Evolutionary conservation across 495 filamentous ascomycete species (phyloP).

Genomic region (Mytilinidion resinicola): DNA sequence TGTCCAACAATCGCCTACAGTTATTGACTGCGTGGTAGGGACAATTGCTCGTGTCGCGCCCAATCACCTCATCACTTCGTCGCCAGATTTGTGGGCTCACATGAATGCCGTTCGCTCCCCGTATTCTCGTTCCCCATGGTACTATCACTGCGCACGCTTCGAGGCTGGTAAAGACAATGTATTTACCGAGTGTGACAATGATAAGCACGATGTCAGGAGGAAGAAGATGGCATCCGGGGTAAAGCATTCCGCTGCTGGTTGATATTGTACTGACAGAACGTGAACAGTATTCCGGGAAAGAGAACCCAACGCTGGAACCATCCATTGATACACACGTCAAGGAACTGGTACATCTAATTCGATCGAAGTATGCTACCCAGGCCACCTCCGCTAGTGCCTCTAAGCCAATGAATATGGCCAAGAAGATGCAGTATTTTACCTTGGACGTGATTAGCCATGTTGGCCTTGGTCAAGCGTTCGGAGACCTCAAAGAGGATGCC

Average conservation of each 20-base stretch:
- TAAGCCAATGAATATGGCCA: slow-evolving; percentile 40
- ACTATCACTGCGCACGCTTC: slow-evolving; percentile 28
- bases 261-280: neutral
- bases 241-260: neutral
- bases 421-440: slow-evolving; percentile 40
- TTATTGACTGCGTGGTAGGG: slow-evolving; percentile 16
- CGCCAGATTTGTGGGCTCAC: slow-evolving; percentile 27
- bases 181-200: slow-evolving; percentile 28
- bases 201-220: slow-evolving; percentile 26
- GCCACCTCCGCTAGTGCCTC: slow-evolving; percentile 11
- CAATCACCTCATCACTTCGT: slow-evolving; percentile 30
- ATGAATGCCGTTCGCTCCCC: slow-evolving; percentile 28
- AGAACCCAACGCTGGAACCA: slow-evolving; percentile 25
- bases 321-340: slow-evolving; percentile 26
- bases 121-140: slow-evolving; percentile 29
- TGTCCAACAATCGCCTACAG: neutral
- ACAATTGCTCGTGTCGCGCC: slow-evolving; percentile 32
- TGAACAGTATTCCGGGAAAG: slow-evolving; percentile 29
- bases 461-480: slow-evolving; percentile 41
- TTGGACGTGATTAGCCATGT: slow-evolving; percentile 43
- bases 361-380: slow-evolving; percentile 31
- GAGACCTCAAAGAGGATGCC: slow-evolving; percentile 39
- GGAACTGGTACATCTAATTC: slow-evolving; percentile 26
- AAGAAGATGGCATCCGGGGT: slow-evolving; percentile 27
- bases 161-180: slow-evolving; percentile 29